phyloP scores from a whole-genome alignment of 768 basidiomycete species.

The Leccinum barrowsii region DNA sequence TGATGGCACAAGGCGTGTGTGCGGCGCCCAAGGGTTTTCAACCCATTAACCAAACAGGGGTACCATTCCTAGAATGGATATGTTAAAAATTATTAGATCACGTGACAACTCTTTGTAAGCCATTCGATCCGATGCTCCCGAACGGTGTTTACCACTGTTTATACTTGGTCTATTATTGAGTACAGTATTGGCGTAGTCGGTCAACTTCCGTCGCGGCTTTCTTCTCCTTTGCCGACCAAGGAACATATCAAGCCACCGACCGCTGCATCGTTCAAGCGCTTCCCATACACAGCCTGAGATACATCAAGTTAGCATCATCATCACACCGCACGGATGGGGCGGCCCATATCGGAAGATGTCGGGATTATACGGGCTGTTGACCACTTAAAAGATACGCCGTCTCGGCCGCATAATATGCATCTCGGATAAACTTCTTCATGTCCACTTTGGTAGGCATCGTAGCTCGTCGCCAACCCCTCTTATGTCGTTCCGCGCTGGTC shows the following conservation, averaged over 20 bases:
- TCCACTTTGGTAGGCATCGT: constrained; percentile 12
- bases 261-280: not conserved
- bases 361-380: constrained; percentile 21
- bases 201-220: not conserved
- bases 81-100: not conserved
- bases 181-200: not conserved
- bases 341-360: constrained; percentile 23
- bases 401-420: not conserved
- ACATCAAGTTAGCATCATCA: not conserved
- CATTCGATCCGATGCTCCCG: not conserved
- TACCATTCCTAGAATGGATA: not conserved
- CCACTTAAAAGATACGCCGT: constrained; percentile 20
- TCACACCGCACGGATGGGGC: not conserved
- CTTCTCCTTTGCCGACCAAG: not conserved
- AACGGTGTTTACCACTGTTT: not conserved
- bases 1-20: constrained; percentile 5
- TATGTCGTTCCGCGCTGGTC: constrained; percentile 11
- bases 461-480: constrained; percentile 6
- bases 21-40: constrained; percentile 1
- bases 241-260: not conserved
- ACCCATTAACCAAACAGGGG: constrained; percentile 4
- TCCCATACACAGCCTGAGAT: not conserved
- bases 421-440: constrained; percentile 6
- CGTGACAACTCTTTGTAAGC: constrained; percentile 1
- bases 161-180: not conserved